Percentiles rank a stretch among this genome's conserved stretches.
Conservation (phyloP, 495 filamentous ascomycete species). For the Trichocladium antarcticum region DNA sequence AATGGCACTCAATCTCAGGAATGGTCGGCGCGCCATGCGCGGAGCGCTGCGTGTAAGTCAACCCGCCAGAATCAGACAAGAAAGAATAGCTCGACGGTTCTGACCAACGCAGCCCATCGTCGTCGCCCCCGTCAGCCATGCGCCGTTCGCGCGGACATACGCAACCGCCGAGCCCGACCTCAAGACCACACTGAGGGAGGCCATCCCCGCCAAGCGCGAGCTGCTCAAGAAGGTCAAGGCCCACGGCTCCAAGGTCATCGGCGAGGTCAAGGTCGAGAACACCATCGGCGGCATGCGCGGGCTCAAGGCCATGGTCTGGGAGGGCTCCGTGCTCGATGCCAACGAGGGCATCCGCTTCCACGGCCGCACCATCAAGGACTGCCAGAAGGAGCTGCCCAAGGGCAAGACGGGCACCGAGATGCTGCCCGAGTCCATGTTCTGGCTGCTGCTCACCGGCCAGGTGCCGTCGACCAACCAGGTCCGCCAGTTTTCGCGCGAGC, state of each 20-base stretch:
- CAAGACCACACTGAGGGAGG: constrained; percentile 68
- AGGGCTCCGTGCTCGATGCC: constrained; percentile 92
- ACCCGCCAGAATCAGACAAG: too few species aligned
- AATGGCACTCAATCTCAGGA: constrained; percentile 23
- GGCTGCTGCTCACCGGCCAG: constrained; percentile 89
- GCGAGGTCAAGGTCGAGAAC: constrained; percentile 89
- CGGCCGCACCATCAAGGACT: constrained; percentile 95
- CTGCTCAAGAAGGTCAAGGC: constrained; percentile 84
- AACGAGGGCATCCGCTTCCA: constrained; percentile 98
- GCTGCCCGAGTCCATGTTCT: constrained; percentile 99
- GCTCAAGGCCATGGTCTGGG: constrained; percentile 96
- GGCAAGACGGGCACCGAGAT: constrained; percentile 92
- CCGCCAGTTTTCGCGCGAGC: constrained; percentile 67
- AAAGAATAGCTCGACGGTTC: neutral
- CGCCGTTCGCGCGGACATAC: constrained; percentile 38
- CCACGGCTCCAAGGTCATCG: constrained; percentile 69
- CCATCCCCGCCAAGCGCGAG: constrained; percentile 86
- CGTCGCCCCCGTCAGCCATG: constrained; percentile 18
- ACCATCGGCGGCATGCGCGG: constrained; percentile 95
- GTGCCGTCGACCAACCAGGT: constrained; percentile 75
- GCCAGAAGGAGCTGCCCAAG: constrained; percentile 86
- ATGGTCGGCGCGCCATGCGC: constrained; percentile 27
- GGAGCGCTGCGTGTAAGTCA: constrained; percentile 42
- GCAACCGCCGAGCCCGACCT: constrained; percentile 73
- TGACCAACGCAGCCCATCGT: constrained; percentile 23